These are phyloP conservation scores for Eucalyptus marginata DNA, from an alignment of 345 rosid genomes.

Conservation along the genomic window DNA sequence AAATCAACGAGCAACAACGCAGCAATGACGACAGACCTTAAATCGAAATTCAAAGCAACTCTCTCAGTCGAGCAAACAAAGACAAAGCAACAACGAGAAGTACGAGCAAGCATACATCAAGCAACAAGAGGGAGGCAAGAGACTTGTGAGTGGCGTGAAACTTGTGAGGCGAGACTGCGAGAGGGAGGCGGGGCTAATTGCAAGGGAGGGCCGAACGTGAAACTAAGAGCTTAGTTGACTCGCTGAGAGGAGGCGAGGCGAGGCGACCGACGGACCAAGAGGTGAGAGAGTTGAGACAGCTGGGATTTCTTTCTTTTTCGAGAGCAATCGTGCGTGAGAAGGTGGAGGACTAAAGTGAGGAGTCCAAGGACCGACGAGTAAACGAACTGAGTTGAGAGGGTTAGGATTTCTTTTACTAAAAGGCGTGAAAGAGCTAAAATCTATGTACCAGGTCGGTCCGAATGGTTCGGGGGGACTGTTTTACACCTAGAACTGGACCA, in stretches of 20 bases:
- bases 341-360: not conserved
- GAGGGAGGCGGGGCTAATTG: not conserved
- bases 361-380: not conserved
- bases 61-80: not conserved
- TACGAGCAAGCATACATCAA: not conserved
- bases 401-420: not conserved
- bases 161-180: not conserved
- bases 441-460: accelerated
- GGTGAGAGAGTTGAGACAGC: not conserved
- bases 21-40: too few species aligned
- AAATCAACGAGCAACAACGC: not conserved
- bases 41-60: not conserved
- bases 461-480: accelerated
- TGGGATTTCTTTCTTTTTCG: not conserved
- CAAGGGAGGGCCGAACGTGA: not conserved
- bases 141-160: not conserved
- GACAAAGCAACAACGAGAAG: not conserved
- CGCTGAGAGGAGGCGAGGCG: not conserved
- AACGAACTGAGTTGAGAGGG: not conserved
- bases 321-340: not conserved
- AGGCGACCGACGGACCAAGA: not conserved
- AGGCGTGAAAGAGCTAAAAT: not conserved
- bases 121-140: not conserved
- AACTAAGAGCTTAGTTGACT: not conserved
- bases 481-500: accelerated